These are phyloP conservation scores for Boletales sp. DNA, from an alignment of 768 basidiomycete genomes.

Conservation along the genomic window DNA sequence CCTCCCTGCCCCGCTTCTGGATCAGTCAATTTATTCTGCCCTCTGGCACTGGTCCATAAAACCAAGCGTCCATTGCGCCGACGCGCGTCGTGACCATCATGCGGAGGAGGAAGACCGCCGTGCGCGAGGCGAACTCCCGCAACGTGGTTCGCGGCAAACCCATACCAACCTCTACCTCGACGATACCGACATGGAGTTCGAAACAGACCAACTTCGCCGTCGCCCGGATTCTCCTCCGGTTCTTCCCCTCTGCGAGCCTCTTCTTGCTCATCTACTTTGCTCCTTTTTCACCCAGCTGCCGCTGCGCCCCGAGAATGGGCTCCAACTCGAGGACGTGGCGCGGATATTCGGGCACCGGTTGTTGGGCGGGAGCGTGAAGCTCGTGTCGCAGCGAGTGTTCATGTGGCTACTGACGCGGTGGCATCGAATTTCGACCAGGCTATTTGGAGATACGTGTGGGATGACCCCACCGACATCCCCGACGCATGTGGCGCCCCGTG, in stretches of 20 bases:
- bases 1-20: conserved; percentile 45
- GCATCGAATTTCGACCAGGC: no score
- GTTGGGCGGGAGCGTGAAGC: conserved; percentile 31
- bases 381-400: no score
- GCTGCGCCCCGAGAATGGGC: conserved; percentile 45
- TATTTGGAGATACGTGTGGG: no score
- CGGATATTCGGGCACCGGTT: conserved; percentile 44
- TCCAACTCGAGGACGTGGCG: conserved; percentile 43
- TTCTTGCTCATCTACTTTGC: conserved; percentile 42
- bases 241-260: conserved; percentile 41
- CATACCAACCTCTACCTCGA: conserved; percentile 15
- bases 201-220: conserved; percentile 33
- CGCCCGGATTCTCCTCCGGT: conserved; percentile 48
- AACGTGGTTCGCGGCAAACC: conserved; percentile 5
- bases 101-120: conserved; percentile 33
- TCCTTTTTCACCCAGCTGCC: conserved; percentile 51
- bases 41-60: conserved; percentile 44
- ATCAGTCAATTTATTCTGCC: conserved; percentile 36
- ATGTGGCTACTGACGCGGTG: no score
- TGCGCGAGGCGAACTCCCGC: conserved; percentile 24
- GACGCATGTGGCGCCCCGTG: no score
- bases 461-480: no score
- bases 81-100: conserved; percentile 27
- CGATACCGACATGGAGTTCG: conserved; percentile 22
- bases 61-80: conserved; percentile 37